A percentile compares a stretch with the other conserved stretches of the same genome.
Evolutionary conservation across 257 asterid species (phyloP).

Genomic region (Ballota nigra): DNA sequence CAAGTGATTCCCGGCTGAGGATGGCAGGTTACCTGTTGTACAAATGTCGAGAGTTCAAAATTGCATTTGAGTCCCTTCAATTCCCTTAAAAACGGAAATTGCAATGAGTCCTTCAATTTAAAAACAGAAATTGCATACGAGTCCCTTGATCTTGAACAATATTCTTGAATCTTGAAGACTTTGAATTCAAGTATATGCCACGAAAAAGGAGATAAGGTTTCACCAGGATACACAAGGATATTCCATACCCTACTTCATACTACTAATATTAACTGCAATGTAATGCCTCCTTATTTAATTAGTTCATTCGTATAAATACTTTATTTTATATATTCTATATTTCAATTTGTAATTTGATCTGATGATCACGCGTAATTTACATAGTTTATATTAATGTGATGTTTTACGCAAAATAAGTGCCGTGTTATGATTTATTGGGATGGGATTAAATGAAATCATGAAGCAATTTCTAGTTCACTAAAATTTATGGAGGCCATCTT

Average conservation of each 20-base stretch:
- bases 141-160: not conserved
- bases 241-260: slow-evolving; percentile 35
- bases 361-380: too few species aligned
- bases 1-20: slow-evolving; percentile 23
- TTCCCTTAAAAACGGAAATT: too few species aligned
- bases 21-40: slow-evolving; percentile 20
- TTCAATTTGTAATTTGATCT: too few species aligned
- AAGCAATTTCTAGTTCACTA: too few species aligned
- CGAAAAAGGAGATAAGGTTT: slow-evolving; percentile 11
- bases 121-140: not conserved
- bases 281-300: not conserved
- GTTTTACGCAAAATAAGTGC: too few species aligned
- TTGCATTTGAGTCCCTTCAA: slow-evolving; percentile 3
- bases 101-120: too few species aligned
- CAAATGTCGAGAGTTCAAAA: slow-evolving; percentile 11
- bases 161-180: slow-evolving; percentile 34
- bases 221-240: not conserved
- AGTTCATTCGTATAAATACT: too few species aligned
- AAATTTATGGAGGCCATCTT: too few species aligned
- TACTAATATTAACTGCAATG: slow-evolving; percentile 12
- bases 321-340: too few species aligned
- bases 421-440: too few species aligned
- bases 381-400: too few species aligned
- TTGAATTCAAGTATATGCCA: slow-evolving; percentile 36
- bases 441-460: too few species aligned